Percentiles rank a stretch among this genome's conserved stretches.
Conservation (phyloP, 371 early-diverging fungal genomes). For the Actinomortierella wolfii region DNA sequence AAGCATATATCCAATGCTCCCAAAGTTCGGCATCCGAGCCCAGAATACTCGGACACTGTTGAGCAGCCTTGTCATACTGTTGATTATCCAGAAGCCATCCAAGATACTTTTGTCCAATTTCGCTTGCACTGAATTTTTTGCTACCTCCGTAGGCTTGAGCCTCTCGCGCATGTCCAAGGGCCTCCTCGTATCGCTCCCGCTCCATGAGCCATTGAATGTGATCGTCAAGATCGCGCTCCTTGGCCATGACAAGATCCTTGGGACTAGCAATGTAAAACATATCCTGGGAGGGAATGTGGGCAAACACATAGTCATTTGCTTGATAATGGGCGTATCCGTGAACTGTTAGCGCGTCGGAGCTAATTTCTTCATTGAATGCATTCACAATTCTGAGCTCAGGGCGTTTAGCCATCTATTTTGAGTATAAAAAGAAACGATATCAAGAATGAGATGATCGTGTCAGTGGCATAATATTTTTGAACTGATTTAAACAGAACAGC, state of each 20-base stretch:
- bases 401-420: conserved; percentile 60
- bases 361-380: conserved; percentile 77
- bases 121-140: conserved; percentile 63
- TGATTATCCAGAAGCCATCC: conserved; percentile 72
- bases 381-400: conserved; percentile 93
- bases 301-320: conserved; percentile 90
- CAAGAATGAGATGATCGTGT: neutral
- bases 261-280: conserved; percentile 90
- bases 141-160: conserved; percentile 54
- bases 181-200: conserved; percentile 78
- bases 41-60: conserved; percentile 72
- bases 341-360: conserved; percentile 83
- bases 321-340: conserved; percentile 85
- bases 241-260: conserved; percentile 90
- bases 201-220: conserved; percentile 93
- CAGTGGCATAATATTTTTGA: neutral
- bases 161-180: conserved; percentile 62
- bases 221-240: conserved; percentile 85
- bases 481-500: neutral
- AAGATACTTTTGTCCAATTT: conserved; percentile 87
- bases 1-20: conserved; percentile 91
- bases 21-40: conserved; percentile 72
- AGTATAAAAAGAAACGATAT: neutral
- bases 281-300: conserved; percentile 59
- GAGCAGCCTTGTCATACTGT: conserved; percentile 75